phyloP scores from a whole-genome alignment of 345 rosid genomes.

The Rhodamnia rubescens region DNA sequence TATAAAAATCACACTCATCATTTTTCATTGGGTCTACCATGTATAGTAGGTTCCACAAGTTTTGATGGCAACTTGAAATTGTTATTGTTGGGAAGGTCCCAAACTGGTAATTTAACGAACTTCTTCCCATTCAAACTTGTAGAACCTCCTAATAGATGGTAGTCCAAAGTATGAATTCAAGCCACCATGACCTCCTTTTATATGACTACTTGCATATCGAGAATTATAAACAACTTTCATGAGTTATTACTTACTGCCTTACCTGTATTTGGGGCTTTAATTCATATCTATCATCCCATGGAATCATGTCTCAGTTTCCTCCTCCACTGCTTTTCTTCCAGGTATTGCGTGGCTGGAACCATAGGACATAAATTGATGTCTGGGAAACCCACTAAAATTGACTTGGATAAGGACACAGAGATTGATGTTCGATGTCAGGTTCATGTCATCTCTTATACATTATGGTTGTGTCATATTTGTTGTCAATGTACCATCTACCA shows the following conservation, averaged over 20 bases:
- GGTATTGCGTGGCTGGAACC: slow-evolving; percentile 95
- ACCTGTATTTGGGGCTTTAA: background rate
- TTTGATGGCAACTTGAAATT: background rate
- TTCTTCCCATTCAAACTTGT: background rate
- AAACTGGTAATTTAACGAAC: background rate
- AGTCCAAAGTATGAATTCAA: background rate
- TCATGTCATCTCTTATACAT: background rate
- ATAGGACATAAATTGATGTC: slow-evolving; percentile 85
- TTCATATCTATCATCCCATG: background rate
- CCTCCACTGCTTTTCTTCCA: slow-evolving; percentile 2
- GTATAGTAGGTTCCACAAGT: background rate
- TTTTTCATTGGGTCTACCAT: background rate
- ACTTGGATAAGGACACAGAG: slow-evolving; percentile 70
- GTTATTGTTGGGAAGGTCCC: background rate
- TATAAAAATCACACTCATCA: background rate
- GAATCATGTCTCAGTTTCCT: background rate
- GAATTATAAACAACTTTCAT: background rate
- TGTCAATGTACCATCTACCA: background rate
- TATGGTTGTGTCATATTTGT: background rate
- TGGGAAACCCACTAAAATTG: slow-evolving; percentile 71
- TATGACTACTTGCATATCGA: background rate
- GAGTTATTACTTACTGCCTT: background rate
- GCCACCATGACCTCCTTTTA: background rate
- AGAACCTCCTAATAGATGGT: background rate
- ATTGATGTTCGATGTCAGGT: slow-evolving; percentile 96